Conservation (phyloP, 805 yeast genomes). For the Teunomyces panamensis region DNA sequence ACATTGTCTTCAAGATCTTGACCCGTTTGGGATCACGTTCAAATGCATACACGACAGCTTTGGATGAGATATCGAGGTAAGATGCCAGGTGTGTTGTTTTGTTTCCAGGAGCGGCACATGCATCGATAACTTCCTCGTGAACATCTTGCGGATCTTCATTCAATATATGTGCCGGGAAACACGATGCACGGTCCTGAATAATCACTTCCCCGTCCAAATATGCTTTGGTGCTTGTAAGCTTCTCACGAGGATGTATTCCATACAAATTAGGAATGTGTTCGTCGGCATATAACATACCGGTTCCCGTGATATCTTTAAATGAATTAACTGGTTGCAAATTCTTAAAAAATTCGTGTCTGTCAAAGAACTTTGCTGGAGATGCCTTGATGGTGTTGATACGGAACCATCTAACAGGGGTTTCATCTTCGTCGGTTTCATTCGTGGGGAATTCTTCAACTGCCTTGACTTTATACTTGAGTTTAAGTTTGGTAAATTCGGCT, state of each 20-base stretch:
- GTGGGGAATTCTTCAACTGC: slow-evolving; percentile 47
- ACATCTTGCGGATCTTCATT: slow-evolving; percentile 45
- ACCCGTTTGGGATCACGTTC: slow-evolving; percentile 81
- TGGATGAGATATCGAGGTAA: slow-evolving; percentile 34
- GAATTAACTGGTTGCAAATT: slow-evolving; percentile 46
- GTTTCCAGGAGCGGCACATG: slow-evolving; percentile 98
- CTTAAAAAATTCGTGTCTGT: slow-evolving; percentile 35
- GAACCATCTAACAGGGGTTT: slow-evolving; percentile 79
- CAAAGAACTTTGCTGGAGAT: slow-evolving; percentile 21
- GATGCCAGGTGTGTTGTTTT: slow-evolving; percentile 93
- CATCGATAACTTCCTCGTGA: slow-evolving; percentile 73
- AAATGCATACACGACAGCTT: slow-evolving; percentile 67
- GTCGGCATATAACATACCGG: slow-evolving; percentile 71
- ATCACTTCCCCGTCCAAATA: slow-evolving; percentile 77
- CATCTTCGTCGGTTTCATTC: slow-evolving; percentile 49
- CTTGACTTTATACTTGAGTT: slow-evolving; percentile 66
- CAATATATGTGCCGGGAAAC: slow-evolving; percentile 89
- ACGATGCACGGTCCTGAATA: slow-evolving; percentile 94
- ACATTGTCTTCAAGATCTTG: slow-evolving; percentile 69
- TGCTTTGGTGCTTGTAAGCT: slow-evolving; percentile 61
- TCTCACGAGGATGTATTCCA: slow-evolving; percentile 78
- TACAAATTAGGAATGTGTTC: slow-evolving; percentile 68
- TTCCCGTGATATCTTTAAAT: slow-evolving; percentile 38
- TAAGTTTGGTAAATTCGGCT: slow-evolving; percentile 78
- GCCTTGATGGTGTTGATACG: slow-evolving; percentile 66